Evolutionary conservation across 2,329 filamentous ascomycete genomes (phyloP).

Genomic region (Colletotrichum spinosum): DNA sequence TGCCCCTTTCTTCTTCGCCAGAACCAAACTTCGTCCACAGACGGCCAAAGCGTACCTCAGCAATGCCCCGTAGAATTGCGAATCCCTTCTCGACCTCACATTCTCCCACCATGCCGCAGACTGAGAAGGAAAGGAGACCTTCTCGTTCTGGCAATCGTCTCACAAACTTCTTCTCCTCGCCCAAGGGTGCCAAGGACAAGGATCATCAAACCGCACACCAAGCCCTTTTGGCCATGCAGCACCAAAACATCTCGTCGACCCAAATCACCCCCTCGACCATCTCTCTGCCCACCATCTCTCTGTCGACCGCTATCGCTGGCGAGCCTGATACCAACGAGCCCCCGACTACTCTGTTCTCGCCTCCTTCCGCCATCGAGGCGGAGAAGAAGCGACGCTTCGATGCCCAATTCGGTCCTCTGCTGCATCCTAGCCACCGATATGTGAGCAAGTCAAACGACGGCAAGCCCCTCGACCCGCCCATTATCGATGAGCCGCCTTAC

Average conservation of each 20-base stretch:
- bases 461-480: slow-evolving; percentile 80
- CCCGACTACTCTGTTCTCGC: slow-evolving; percentile 84
- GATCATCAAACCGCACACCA: slow-evolving; percentile 76
- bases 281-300: slow-evolving; percentile 88
- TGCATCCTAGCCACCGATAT: slow-evolving; percentile 85
- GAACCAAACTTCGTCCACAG: slow-evolving; percentile 20
- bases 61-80: slow-evolving; percentile 70
- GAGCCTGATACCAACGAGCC: slow-evolving; percentile 78
- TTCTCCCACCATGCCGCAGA: slow-evolving; percentile 58
- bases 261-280: slow-evolving; percentile 78
- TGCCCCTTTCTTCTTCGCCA: slow-evolving; percentile 15
- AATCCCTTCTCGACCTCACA: slow-evolving; percentile 66
- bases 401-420: slow-evolving; percentile 90
- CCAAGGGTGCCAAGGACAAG: slow-evolving; percentile 64
- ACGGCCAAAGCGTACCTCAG: slow-evolving; percentile 42
- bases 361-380: slow-evolving; percentile 85
- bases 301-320: slow-evolving; percentile 86
- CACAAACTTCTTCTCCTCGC: slow-evolving; percentile 84
- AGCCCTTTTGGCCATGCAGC: slow-evolving; percentile 75
- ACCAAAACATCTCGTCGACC: slow-evolving; percentile 67
- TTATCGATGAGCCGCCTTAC: slow-evolving; percentile 96
- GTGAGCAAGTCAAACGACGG: slow-evolving; percentile 85
- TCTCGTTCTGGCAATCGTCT: slow-evolving; percentile 75
- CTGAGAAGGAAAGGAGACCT: slow-evolving; percentile 68
- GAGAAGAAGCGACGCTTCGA: slow-evolving; percentile 81